Percentiles rank a stretch among this genome's conserved stretches.
These are phyloP conservation scores for Aspergillus persii DNA, from an alignment of 2,329 filamentous ascomycete species.

Conservation along the genomic window DNA sequence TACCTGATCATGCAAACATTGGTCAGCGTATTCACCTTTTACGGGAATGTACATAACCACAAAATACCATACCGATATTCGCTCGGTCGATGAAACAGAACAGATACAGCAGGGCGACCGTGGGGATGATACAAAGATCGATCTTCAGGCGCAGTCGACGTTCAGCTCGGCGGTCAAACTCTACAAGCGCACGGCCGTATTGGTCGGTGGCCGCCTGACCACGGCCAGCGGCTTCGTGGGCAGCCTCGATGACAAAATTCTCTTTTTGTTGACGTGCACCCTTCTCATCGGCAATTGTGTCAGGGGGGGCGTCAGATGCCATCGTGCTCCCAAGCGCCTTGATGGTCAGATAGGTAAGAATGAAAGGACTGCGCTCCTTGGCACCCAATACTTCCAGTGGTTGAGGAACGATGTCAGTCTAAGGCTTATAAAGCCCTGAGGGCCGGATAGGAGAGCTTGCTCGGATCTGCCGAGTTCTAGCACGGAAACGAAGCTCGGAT, in stretches of 20 bases:
- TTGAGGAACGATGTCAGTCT: background rate
- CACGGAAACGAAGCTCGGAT: slow-evolving; percentile 3
- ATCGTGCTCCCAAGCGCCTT: background rate
- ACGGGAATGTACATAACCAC: background rate
- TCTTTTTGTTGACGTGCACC: slow-evolving; percentile 18
- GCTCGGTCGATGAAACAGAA: slow-evolving; percentile 73
- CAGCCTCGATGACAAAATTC: slow-evolving; percentile 11
- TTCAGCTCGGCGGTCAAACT: slow-evolving; percentile 59
- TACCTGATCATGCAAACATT: slow-evolving; percentile 42
- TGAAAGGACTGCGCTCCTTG: background rate
- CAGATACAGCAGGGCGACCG: slow-evolving; percentile 64
- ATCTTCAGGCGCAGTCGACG: slow-evolving; percentile 61
- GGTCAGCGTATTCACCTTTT: background rate
- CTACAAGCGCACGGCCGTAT: slow-evolving; percentile 51
- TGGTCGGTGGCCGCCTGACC: slow-evolving; percentile 51
- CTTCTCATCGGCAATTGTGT: slow-evolving; percentile 21
- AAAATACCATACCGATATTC: slow-evolving; percentile 58
- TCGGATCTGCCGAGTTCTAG: slow-evolving; percentile 11
- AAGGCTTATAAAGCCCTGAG: slow-evolving; percentile 7
- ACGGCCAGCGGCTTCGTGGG: slow-evolving; percentile 42
- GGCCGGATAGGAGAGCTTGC: slow-evolving; percentile 4
- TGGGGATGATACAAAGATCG: slow-evolving; percentile 64
- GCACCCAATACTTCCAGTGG: background rate
- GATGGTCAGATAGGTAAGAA: background rate
- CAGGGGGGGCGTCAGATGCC: background rate